A percentile compares a stretch with the other conserved stretches of the same genome.
Evolutionary conservation across 2,329 filamentous ascomycete genomes (phyloP).

Genomic region (Hypoxylon sp.): DNA sequence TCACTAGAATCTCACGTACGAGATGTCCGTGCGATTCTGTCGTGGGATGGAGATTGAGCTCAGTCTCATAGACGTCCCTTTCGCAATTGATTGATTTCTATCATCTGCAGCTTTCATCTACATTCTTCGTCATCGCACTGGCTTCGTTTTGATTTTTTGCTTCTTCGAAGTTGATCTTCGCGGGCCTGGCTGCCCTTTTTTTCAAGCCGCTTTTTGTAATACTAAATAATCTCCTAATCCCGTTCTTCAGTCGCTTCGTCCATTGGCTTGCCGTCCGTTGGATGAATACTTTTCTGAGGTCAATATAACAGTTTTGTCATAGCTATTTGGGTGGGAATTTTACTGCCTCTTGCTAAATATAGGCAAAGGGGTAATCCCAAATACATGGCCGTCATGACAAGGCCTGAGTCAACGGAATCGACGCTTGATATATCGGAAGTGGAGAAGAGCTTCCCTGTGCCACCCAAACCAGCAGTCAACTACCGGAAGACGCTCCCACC

Average conservation of each 20-base stretch:
- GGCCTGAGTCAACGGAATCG: slow-evolving; percentile 39
- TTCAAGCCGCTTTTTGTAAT: slow-evolving; percentile 14
- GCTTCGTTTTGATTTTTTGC: slow-evolving; percentile 30
- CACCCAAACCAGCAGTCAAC: slow-evolving; percentile 38
- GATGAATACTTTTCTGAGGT: slow-evolving; percentile 3
- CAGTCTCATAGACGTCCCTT: neutral
- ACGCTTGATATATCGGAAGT: slow-evolving; percentile 44
- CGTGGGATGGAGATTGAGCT: slow-evolving; percentile 1
- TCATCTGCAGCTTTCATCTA: slow-evolving; percentile 13
- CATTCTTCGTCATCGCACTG: slow-evolving; percentile 8
- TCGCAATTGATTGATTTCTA: slow-evolving; percentile 17
- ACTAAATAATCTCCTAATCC: slow-evolving; percentile 21
- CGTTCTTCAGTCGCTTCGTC: neutral
- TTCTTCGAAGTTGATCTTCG: slow-evolving; percentile 52
- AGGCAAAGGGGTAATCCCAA: neutral
- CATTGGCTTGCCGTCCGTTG: neutral
- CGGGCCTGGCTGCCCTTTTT: slow-evolving; percentile 47
- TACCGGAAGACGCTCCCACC: slow-evolving; percentile 47
- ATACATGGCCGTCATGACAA: slow-evolving; percentile 34
- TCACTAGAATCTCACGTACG: slow-evolving; percentile 31
- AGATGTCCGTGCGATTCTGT: slow-evolving; percentile 32
- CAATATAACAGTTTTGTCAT: neutral
- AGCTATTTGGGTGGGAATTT: neutral
- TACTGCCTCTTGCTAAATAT: neutral
- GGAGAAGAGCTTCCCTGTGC: slow-evolving; percentile 43